These are phyloP conservation scores for Tulasnella sp. DNA, from an alignment of 768 basidiomycete genomes.

Conservation along the genomic window DNA sequence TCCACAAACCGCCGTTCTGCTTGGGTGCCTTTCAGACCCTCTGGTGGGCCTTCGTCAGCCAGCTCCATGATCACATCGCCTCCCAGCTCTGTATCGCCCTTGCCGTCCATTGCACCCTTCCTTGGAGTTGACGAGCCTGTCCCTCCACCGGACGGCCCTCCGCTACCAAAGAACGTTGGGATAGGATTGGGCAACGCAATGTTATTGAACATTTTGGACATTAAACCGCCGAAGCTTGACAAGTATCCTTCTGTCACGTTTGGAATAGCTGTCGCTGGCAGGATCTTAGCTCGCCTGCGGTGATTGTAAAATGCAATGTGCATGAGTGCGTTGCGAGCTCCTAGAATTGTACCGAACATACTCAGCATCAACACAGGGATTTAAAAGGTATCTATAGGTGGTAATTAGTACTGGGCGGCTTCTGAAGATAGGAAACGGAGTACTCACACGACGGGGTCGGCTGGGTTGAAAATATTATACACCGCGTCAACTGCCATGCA, in stretches of 20 bases:
- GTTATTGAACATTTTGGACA: conserved; percentile 42
- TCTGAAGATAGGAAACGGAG: background rate
- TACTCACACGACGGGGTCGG: conserved; percentile 50
- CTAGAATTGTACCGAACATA: conserved; percentile 38
- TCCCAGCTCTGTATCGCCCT: background rate
- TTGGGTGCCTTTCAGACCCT: conserved; percentile 37
- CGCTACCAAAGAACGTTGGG: background rate
- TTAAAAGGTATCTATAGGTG: conserved; percentile 46
- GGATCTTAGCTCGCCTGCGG: conserved; percentile 36
- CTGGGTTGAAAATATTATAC: conserved; percentile 51
- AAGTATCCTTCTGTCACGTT: conserved; percentile 46
- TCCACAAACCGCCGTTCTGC: conserved; percentile 40
- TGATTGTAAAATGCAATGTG: conserved; percentile 35
- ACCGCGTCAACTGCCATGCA: conserved; percentile 50
- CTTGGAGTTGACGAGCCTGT: background rate
- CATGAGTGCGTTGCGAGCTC: background rate
- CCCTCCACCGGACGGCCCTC: background rate
- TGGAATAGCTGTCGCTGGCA: conserved; percentile 41
- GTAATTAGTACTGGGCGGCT: background rate
- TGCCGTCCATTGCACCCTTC: background rate
- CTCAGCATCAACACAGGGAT: conserved; percentile 49
- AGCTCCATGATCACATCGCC: conserved; percentile 30
- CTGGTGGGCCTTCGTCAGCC: conserved; percentile 15
- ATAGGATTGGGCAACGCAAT: conserved; percentile 35
- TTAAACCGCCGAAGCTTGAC: conserved; percentile 41